Evolutionary conservation across 2,329 filamentous ascomycete species (phyloP).

Genomic region (Trichoderma simmonsii): DNA sequence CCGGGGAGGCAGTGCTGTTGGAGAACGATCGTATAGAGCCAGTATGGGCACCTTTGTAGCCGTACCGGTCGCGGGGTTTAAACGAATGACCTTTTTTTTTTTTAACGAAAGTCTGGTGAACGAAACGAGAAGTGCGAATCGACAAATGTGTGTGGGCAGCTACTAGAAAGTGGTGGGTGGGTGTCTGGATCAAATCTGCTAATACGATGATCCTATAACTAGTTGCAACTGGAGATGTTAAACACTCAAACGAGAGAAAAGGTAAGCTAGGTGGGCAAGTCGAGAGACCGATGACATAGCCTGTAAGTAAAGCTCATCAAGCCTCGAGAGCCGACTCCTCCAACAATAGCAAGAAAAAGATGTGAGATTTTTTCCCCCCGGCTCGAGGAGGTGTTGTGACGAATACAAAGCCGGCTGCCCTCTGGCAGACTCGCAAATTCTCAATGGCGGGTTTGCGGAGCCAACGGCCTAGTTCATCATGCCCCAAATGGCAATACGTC

Average conservation of each 20-base stretch:
- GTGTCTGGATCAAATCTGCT: neutral
- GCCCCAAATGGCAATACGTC: constrained; percentile 17
- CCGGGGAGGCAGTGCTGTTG: constrained; percentile 1
- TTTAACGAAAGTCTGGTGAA: neutral
- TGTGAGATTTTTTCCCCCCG: neutral
- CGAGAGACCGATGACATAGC: neutral
- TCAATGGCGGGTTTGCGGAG: constrained; percentile 15
- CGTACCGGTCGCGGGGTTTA: neutral
- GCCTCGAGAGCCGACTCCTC: neutral
- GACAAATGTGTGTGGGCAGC: neutral
- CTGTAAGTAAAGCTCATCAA: neutral
- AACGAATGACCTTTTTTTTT: neutral
- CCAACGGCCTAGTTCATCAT: constrained; percentile 7
- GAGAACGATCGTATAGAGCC: neutral
- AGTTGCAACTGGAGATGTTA: neutral
- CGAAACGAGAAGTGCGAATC: constrained; percentile 4
- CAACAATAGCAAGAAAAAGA: neutral
- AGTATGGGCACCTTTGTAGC: neutral
- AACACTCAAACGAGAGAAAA: neutral
- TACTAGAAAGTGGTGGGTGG: constrained; percentile 6
- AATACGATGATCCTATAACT: neutral
- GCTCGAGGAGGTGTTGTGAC: neutral
- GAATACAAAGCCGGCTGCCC: neutral
- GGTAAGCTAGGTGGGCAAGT: neutral
- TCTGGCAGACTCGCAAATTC: constrained; percentile 11